Percentiles rank a stretch among this genome's conserved stretches.
These are phyloP conservation scores for Ascoidea rubescens DNA, from an alignment of 805 yeast species.

Conservation along the genomic window DNA sequence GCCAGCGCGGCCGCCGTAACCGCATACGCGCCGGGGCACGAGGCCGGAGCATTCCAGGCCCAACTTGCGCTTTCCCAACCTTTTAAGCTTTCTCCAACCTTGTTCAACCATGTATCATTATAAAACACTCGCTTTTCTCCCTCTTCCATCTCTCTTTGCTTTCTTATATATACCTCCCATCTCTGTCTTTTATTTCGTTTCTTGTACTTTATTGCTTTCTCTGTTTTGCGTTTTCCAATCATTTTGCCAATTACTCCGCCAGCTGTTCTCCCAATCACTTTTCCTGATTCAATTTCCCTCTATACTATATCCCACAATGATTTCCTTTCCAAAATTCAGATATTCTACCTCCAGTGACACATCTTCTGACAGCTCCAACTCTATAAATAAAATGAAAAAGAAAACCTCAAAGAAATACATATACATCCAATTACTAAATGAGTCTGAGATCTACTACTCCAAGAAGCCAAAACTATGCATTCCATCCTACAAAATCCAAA, in stretches of 20 bases:
- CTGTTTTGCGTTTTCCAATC: too few relatives aligned
- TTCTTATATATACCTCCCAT: too few relatives aligned
- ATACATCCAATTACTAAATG: background rate
- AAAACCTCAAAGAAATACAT: background rate
- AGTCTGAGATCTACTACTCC: background rate
- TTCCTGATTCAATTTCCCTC: too few relatives aligned
- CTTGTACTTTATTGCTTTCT: too few relatives aligned
- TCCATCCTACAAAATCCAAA: background rate
- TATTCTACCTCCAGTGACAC: background rate
- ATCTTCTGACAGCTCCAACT: background rate
- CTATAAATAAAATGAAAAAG: background rate
- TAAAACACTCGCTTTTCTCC: background rate
- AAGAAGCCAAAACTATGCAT: background rate
- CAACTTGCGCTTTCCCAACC: too few relatives aligned
- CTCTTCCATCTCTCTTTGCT: background rate
- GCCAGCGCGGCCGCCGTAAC: too few relatives aligned
- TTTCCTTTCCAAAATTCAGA: background rate
- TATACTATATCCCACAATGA: background rate
- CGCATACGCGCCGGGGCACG: too few relatives aligned
- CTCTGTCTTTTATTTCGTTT: too few relatives aligned
- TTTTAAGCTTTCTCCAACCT: too few relatives aligned
- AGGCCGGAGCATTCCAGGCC: too few relatives aligned
- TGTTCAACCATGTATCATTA: conserved; percentile 1
- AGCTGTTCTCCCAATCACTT: too few relatives aligned
- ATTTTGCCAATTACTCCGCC: too few relatives aligned